Evolutionary conservation across 805 yeast genomes (phyloP), one percentile per base, ranked within the genome.

Genomic region (Suhomyces vadensis): DNA sequence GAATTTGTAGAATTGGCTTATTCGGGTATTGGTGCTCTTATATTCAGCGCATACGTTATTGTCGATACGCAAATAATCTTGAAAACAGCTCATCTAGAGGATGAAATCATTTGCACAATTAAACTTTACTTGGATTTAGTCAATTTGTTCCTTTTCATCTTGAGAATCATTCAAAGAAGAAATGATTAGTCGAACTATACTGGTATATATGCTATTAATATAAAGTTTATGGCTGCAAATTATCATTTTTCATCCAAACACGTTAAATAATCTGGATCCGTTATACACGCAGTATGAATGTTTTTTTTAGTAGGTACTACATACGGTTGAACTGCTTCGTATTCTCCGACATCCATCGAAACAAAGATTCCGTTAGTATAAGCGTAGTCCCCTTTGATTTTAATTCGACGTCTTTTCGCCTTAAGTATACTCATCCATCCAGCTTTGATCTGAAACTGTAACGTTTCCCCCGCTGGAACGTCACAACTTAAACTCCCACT

Each of bases 61-160:
- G 79, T 87, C 37, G 97, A 89, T 62, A 89, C 96, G 16, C 96
- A 89, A 64, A 61, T 80, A 53, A 79, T 89, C 44, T 76, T 89
- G 81, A 81, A 84, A 58, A 81, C 79, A 44, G 81, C 74, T 53
- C 84, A 83, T 56, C 82, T 89, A 35, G 96, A 89, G 53, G 96
- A 90, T 53, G 96, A 87, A 57, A 77, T 89, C n/a, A 76, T 81
- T 31, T 92, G 95, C 41, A 81, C 92, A 11, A 81, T 90, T 58
- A 69, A 79, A 53, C 74, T 90, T 49, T 89, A 90, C 62, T 74
- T 89, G 71, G 97, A 89, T 61, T 78, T 88, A 37, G 72, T 90
- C 65, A 89, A 89, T 65, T 73, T 89, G 65, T 90, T 89, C 70
- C 61, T 89, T 51, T 81, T 79, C 64, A 82, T 90, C 48, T 74